phyloP scores from a whole-genome alignment of 2,329 filamentous ascomycete species.

The Paraphaeosphaeria minitans region DNA sequence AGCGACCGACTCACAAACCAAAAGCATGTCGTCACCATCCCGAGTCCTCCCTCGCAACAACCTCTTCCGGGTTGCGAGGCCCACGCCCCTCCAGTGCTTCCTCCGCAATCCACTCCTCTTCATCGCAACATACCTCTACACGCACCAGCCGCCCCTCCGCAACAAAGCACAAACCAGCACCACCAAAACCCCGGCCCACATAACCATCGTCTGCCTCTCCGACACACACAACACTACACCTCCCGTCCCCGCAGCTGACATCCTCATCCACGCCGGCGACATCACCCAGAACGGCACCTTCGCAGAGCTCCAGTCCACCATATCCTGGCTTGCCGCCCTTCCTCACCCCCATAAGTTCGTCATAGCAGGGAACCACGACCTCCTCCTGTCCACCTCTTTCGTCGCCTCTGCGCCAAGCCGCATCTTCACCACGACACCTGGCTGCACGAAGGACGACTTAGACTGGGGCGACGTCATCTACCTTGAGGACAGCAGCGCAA shows the following conservation, averaged over 20 bases:
- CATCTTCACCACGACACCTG: slow-evolving; percentile 33
- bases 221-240: slow-evolving; percentile 71
- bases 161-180: neutral
- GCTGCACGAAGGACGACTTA: slow-evolving; percentile 48
- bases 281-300: slow-evolving; percentile 72
- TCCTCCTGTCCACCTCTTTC: slow-evolving; percentile 16
- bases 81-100: slow-evolving; percentile 3
- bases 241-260: slow-evolving; percentile 71
- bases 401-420: slow-evolving; percentile 49
- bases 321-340: slow-evolving; percentile 76
- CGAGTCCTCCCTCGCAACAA: neutral
- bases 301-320: slow-evolving; percentile 72
- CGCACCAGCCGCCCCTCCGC: slow-evolving; percentile 4
- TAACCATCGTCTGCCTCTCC: slow-evolving; percentile 82
- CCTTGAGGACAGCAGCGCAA: slow-evolving; percentile 68
- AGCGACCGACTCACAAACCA: neutral
- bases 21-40: no score
- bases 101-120: slow-evolving; percentile 8
- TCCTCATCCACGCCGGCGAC: slow-evolving; percentile 88
- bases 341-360: slow-evolving; percentile 79
- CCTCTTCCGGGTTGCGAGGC: slow-evolving; percentile 11
- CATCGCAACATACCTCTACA: slow-evolving; percentile 16
- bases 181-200: slow-evolving; percentile 32
- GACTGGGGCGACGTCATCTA: slow-evolving; percentile 72
- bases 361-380: slow-evolving; percentile 83